A percentile compares a stretch with the other conserved stretches of the same genome.
phyloP scores from a whole-genome alignment of 306 rosid species.

The Fragaria iinumae region DNA sequence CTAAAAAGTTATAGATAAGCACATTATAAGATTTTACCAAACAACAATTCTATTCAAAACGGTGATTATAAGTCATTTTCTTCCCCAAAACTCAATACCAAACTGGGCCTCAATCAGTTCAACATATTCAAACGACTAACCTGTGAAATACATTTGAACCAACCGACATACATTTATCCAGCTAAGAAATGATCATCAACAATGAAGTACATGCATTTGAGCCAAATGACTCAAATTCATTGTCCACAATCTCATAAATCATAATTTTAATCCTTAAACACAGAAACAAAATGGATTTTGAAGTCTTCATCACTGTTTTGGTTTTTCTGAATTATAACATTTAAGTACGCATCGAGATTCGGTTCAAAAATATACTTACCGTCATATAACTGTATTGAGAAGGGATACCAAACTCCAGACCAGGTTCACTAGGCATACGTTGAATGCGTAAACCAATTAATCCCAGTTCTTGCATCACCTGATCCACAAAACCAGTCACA shows the following conservation, averaged over 20 bases:
- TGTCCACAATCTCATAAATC: neutral
- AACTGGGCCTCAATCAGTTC: neutral
- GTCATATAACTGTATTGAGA: constrained; percentile 92
- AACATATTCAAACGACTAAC: constrained; percentile 18
- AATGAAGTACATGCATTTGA: neutral
- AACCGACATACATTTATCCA: neutral
- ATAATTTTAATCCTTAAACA: too few relatives aligned
- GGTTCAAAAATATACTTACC: constrained; percentile 33
- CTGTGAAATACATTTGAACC: neutral
- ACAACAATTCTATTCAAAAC: too few relatives aligned
- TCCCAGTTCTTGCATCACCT: constrained; percentile 98
- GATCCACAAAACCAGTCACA: constrained; percentile 27
- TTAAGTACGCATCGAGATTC: neutral
- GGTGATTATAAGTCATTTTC: too few relatives aligned
- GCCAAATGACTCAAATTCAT: constrained; percentile 2
- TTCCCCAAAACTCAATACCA: too few relatives aligned
- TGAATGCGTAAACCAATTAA: constrained; percentile 92
- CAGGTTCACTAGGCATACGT: constrained; percentile 92
- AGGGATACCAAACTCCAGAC: constrained; percentile 85
- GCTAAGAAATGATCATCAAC: neutral
- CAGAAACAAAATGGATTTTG: neutral
- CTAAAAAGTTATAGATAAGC: too few relatives aligned
- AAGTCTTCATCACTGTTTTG: neutral
- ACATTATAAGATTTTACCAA: too few relatives aligned
- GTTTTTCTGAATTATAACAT: neutral